Conservation (phyloP, 2,329 filamentous ascomycete species). For the Fusarium sp. region DNA sequence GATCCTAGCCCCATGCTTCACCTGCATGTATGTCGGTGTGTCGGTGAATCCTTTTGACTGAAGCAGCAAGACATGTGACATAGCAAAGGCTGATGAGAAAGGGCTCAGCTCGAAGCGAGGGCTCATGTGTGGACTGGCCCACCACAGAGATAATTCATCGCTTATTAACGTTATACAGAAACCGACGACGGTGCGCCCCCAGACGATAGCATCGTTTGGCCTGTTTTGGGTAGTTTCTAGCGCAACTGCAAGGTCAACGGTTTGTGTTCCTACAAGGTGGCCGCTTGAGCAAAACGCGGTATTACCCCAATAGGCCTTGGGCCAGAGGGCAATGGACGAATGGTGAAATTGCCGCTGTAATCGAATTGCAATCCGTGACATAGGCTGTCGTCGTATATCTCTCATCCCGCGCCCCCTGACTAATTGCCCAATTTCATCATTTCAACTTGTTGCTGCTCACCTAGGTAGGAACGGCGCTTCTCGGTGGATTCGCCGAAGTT, state of each 20-base stretch:
- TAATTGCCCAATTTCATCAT: conserved; percentile 10
- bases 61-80: conserved; percentile 20
- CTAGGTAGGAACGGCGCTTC: neutral
- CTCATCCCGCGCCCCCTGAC: conserved; percentile 13
- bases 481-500: neutral
- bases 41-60: conserved; percentile 26
- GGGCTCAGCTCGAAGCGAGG: conserved; percentile 2
- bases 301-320: conserved; percentile 17
- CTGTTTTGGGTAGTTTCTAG: conserved; percentile 35
- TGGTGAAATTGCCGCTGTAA: conserved; percentile 28
- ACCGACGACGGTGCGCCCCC: neutral
- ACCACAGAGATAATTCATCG: conserved; percentile 4
- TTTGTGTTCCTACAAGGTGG: neutral
- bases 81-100: neutral
- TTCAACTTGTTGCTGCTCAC: conserved; percentile 9
- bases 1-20: conserved; percentile 10
- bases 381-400: conserved; percentile 25
- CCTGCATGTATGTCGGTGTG: conserved; percentile 18
- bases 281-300: conserved; percentile 14
- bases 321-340: conserved; percentile 9
- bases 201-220: conserved; percentile 18
- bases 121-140: conserved; percentile 17
- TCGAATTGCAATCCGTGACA: conserved; percentile 36
- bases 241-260: conserved; percentile 18
- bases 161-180: conserved; percentile 1